Conservation (phyloP, 192 early-diverging fungal genomes). For the Mortierella alpina region DNA sequence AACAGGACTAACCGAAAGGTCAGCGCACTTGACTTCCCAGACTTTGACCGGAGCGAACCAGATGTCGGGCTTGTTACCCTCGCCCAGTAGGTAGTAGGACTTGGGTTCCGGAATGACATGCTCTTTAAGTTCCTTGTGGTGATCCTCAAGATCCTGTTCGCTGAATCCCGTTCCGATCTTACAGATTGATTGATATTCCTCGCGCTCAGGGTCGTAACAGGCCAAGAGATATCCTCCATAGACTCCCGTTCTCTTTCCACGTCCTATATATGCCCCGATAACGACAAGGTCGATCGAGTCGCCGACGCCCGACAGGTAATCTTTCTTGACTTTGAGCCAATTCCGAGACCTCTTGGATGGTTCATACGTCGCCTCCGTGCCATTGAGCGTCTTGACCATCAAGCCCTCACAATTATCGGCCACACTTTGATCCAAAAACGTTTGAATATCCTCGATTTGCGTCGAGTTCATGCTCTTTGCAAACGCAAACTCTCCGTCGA, state of each 20-base stretch:
- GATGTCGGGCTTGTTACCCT: slow-evolving; percentile 88
- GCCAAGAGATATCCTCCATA: slow-evolving; percentile 97
- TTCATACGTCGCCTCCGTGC: slow-evolving; percentile 89
- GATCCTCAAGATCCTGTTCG: slow-evolving; percentile 84
- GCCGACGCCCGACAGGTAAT: slow-evolving; percentile 93
- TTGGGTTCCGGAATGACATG: slow-evolving; percentile 81
- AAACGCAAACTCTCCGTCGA: slow-evolving; percentile 90
- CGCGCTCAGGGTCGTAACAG: slow-evolving; percentile 94
- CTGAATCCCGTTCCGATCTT: slow-evolving; percentile 99
- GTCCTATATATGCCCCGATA: slow-evolving; percentile 92
- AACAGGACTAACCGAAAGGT: slow-evolving; percentile 95
- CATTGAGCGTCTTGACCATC: slow-evolving; percentile 97
- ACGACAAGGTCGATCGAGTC: slow-evolving; percentile 98
- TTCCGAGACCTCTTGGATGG: slow-evolving; percentile 96
- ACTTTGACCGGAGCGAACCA: slow-evolving; percentile 95
- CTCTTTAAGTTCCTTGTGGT: slow-evolving; percentile 77
- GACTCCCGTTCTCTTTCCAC: slow-evolving; percentile 95
- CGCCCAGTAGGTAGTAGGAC: slow-evolving; percentile 86
- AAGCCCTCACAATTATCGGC: slow-evolving; percentile 95
- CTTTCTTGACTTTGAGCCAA: slow-evolving; percentile 99
- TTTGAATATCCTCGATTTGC: slow-evolving; percentile 94
- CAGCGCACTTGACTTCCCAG: slow-evolving; percentile 98
- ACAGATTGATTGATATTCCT: slow-evolving; percentile 97
- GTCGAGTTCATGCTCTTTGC: slow-evolving; percentile 85
- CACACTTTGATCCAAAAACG: slow-evolving; percentile 84